Evolutionary conservation across 75 land plant genomes (phyloP).

Genomic region (Cryptomeria japonica): DNA sequence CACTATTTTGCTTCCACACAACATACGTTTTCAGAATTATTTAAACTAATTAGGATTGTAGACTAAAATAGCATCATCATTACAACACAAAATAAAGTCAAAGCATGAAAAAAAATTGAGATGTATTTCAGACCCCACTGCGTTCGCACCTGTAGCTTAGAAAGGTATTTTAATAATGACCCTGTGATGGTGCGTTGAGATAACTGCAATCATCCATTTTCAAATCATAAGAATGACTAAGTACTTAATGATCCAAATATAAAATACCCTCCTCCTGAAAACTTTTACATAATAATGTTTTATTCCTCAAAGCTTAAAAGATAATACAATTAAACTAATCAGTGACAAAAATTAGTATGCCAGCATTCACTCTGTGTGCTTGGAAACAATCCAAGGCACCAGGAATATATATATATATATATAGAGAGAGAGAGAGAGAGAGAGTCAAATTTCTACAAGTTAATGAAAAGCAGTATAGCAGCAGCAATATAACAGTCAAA

Average conservation of each 20-base stretch:
- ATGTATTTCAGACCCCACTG: neutral
- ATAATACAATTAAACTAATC: neutral
- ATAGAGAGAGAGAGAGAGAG: no score
- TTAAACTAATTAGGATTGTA: neutral
- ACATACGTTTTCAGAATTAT: neutral
- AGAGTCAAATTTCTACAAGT: no score
- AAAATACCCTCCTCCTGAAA: neutral
- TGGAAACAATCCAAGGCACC: neutral
- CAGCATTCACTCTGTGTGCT: neutral
- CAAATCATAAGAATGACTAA: neutral
- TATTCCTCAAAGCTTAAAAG: neutral
- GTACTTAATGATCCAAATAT: neutral
- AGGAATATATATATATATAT: no score
- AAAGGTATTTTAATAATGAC: slow-evolving; percentile 88
- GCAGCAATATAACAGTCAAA: no score
- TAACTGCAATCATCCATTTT: slow-evolving; percentile 51
- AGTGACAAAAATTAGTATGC: neutral
- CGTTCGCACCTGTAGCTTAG: slow-evolving; percentile 84
- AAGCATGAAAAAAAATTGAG: neutral
- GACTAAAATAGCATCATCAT: neutral
- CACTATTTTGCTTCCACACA: neutral
- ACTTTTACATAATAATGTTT: neutral
- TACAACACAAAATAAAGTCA: neutral
- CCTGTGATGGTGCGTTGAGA: slow-evolving; percentile 91
- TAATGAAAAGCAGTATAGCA: no score